phyloP scores from a whole-genome alignment of 2,329 filamentous ascomycete species.

The Fusarium pseudograminearum region DNA sequence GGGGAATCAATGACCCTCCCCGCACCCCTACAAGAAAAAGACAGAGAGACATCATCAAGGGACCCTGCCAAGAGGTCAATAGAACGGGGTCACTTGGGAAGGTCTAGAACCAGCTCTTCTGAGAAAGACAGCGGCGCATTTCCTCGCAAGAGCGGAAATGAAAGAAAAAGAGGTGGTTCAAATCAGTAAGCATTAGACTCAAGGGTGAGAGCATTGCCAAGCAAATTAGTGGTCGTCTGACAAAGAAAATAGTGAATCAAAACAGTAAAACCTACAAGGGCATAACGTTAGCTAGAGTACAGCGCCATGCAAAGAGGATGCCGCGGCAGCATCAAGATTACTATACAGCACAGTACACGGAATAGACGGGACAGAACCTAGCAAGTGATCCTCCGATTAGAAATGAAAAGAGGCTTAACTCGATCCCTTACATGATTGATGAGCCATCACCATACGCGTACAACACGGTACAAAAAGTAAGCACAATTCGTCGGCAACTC shows the following conservation, averaged over 20 bases:
- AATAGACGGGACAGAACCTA: neutral
- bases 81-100: constrained; percentile 10
- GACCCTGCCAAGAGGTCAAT: constrained; percentile 31
- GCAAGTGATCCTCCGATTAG: neutral
- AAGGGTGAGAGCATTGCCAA: constrained; percentile 10
- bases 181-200: constrained; percentile 25
- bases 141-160: constrained; percentile 19
- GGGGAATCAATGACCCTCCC: constrained; percentile 2
- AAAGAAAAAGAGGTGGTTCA: neutral
- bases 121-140: constrained; percentile 5
- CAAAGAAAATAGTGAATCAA: constrained; percentile 18
- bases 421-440: constrained; percentile 30
- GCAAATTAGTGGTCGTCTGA: constrained; percentile 29
- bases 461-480: neutral
- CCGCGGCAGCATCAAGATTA: constrained; percentile 16
- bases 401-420: neutral
- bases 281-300: constrained; percentile 6
- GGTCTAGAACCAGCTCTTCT: constrained; percentile 31
- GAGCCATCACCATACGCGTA: constrained; percentile 3
- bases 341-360: neutral
- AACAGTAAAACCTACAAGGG: neutral
- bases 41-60: constrained; percentile 6
- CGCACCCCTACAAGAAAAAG: constrained; percentile 12
- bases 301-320: constrained; percentile 25
- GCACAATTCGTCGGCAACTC: neutral